Percentiles rank a stretch among this genome's conserved stretches.
Conservation (phyloP, 2,329 filamentous ascomycete genomes). For the Aspergillus phoenicis region DNA sequence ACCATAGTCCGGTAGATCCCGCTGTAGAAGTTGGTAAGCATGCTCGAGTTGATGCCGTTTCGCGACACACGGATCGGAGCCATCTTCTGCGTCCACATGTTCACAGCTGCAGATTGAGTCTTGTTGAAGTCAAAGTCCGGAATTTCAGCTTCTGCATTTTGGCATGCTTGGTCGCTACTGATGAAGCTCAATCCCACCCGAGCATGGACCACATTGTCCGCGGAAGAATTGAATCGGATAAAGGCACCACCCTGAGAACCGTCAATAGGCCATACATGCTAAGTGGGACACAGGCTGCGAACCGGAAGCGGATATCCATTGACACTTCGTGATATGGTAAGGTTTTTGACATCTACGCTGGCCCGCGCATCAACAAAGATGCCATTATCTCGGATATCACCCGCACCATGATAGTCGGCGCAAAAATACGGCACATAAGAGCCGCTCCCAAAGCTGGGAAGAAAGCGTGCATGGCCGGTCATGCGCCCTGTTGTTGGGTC, state of each 20-base stretch:
- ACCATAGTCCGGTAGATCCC: conserved; percentile 71
- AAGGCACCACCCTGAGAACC: conserved; percentile 60
- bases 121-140: conserved; percentile 64
- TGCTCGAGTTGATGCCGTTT: conserved; percentile 31
- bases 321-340: conserved; percentile 60
- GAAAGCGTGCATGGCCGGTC: conserved; percentile 62
- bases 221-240: conserved; percentile 60
- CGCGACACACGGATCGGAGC: conserved; percentile 40
- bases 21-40: conserved; percentile 64
- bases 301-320: conserved; percentile 58
- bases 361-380: conserved; percentile 66
- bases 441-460: conserved; percentile 66
- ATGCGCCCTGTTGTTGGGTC: conserved; percentile 61
- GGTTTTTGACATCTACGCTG: conserved; percentile 53
- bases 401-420: conserved; percentile 63
- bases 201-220: conserved; percentile 57
- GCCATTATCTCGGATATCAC: conserved; percentile 60
- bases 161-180: conserved; percentile 65
- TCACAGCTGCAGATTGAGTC: conserved; percentile 54
- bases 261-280: conserved; percentile 1
- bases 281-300: not conserved
- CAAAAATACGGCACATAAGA: conserved; percentile 65
- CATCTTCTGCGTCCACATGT: conserved; percentile 62
- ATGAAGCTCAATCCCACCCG: conserved; percentile 71
- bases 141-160: conserved; percentile 68